phyloP scores from a whole-genome alignment of 768 basidiomycete genomes.

The Xerocomellus amylosporus region DNA sequence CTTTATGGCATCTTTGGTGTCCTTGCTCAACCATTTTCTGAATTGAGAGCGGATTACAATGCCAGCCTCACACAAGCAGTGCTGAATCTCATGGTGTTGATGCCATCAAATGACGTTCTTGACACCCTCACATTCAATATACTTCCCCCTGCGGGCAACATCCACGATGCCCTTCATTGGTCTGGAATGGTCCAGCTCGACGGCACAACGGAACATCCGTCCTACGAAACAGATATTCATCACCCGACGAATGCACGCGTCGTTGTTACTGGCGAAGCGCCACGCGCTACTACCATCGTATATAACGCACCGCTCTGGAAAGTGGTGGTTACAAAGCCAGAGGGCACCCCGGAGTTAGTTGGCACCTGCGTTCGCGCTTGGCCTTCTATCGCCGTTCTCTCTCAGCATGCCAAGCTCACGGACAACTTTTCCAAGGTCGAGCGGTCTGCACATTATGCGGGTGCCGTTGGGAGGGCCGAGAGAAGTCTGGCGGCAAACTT shows the following conservation, averaged over 20 bases:
- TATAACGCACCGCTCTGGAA: constrained; percentile 2
- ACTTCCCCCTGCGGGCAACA: not conserved
- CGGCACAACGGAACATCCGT: constrained; percentile 8
- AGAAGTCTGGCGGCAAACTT: constrained; percentile 3
- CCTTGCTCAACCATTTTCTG: not conserved
- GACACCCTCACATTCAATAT: constrained; percentile 13
- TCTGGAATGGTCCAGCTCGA: constrained; percentile 12
- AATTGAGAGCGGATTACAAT: constrained; percentile 1
- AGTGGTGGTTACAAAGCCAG: constrained; percentile 2
- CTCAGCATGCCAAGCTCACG: not conserved
- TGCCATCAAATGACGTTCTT: constrained; percentile 7
- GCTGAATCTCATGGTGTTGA: constrained; percentile 6
- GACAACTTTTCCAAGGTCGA: constrained; percentile 7
- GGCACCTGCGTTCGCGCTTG: not conserved
- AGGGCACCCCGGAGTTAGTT: not conserved
- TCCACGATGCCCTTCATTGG: not conserved
- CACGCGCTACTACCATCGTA: not conserved
- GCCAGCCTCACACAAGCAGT: not conserved
- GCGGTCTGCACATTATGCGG: not conserved
- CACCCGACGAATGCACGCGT: constrained; percentile 1
- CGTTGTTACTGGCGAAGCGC: no score
- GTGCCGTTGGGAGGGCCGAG: constrained; percentile 1
- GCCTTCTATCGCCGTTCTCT: not conserved
- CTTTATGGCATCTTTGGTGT: constrained; percentile 13
- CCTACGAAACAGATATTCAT: constrained; percentile 7